Conservation (phyloP, 805 yeast species). For the Danielia reshetovae region DNA sequence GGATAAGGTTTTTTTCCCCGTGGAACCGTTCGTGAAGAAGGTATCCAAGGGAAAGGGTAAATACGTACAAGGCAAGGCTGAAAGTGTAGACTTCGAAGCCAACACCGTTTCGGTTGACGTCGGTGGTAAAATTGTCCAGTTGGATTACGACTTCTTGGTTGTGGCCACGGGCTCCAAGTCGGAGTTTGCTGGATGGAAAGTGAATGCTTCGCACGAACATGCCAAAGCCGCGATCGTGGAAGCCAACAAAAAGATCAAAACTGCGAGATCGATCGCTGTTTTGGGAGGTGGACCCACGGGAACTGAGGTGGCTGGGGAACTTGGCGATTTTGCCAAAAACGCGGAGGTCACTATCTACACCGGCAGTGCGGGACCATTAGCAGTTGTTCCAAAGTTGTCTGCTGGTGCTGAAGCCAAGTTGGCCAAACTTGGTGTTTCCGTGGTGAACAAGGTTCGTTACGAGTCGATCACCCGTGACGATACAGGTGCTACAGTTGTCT, state of each 20-base stretch:
- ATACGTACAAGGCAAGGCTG: slow-evolving; percentile 24
- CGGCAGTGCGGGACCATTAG: slow-evolving; percentile 14
- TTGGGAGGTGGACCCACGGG: slow-evolving; percentile 41
- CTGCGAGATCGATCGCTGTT: slow-evolving; percentile 28
- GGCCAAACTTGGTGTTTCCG: slow-evolving; percentile 12
- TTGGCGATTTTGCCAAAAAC: slow-evolving; percentile 18
- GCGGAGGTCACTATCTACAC: slow-evolving; percentile 25
- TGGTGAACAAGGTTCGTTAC: slow-evolving; percentile 6
- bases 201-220: slow-evolving; percentile 15
- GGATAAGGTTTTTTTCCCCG: slow-evolving; percentile 15
- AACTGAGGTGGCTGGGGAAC: slow-evolving; percentile 37
- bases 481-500: slow-evolving; percentile 9
- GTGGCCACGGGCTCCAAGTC: slow-evolving; percentile 32
- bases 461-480: slow-evolving; percentile 15
- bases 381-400: slow-evolving; percentile 1
- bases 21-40: slow-evolving; percentile 17
- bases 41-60: slow-evolving; percentile 12
- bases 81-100: slow-evolving; percentile 22
- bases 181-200: slow-evolving; percentile 22
- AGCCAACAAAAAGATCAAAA: slow-evolving; percentile 13
- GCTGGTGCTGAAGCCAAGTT: slow-evolving; percentile 8
- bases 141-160: slow-evolving; percentile 29
- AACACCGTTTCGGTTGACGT: slow-evolving; percentile 14
- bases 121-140: slow-evolving; percentile 4
- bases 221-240: slow-evolving; percentile 15